These are phyloP conservation scores for Rhinocladiella mackenziei DNA, from an alignment of 2,329 filamentous ascomycete species.

Conservation along the genomic window DNA sequence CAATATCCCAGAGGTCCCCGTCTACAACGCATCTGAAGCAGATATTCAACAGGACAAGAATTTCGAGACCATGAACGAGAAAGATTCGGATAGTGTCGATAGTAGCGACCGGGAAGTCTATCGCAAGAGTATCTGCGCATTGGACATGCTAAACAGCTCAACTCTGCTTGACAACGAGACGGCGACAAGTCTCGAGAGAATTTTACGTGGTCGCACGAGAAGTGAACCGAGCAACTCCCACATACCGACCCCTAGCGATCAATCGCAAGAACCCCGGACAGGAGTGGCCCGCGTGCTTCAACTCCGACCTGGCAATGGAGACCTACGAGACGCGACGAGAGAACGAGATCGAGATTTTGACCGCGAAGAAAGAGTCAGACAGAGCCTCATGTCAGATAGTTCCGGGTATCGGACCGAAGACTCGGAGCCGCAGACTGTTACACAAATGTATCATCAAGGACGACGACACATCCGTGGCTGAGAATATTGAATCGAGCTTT, in stretches of 20 bases:
- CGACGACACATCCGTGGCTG: slow-evolving; percentile 18
- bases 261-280: not conserved
- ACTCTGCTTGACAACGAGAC: slow-evolving; percentile 13
- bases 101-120: slow-evolving; percentile 26
- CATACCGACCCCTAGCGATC: not conserved
- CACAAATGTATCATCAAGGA: slow-evolving; percentile 22
- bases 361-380: slow-evolving; percentile 8
- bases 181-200: slow-evolving; percentile 11
- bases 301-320: slow-evolving; percentile 10
- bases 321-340: slow-evolving; percentile 14
- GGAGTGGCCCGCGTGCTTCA: slow-evolving; percentile 14
- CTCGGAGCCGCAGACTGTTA: slow-evolving; percentile 22
- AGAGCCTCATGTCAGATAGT: slow-evolving; percentile 18
- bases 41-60: not conserved
- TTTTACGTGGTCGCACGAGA: slow-evolving; percentile 2
- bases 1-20: slow-evolving; percentile 21
- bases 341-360: not conserved
- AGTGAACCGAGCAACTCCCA: not conserved
- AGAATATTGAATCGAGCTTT: no score
- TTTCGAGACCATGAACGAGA: slow-evolving; percentile 4
- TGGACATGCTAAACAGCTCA: slow-evolving; percentile 22
- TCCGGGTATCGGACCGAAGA: slow-evolving; percentile 21
- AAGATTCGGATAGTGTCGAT: slow-evolving; percentile 19
- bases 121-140: slow-evolving; percentile 21
- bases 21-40: slow-evolving; percentile 4